A percentile compares a stretch with the other conserved stretches of the same genome.
These are phyloP conservation scores for Huntiella decipiens DNA, from an alignment of 2,329 filamentous ascomycete species.

Conservation along the genomic window DNA sequence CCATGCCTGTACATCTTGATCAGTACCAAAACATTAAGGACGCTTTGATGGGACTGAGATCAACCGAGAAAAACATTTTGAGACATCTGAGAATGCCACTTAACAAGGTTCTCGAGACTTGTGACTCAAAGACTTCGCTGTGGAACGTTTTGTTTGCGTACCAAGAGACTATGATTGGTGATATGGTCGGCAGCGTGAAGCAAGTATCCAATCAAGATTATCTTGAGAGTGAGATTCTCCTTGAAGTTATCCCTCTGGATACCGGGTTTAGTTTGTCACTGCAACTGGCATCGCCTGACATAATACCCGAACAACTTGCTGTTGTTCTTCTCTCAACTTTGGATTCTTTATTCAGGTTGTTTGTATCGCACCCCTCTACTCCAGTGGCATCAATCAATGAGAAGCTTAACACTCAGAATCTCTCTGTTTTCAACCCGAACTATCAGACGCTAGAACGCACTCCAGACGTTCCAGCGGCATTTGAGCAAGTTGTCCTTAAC, in stretches of 20 bases:
- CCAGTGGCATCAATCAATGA: constrained; percentile 3
- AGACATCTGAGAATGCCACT: constrained; percentile 45
- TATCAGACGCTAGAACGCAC: constrained; percentile 18
- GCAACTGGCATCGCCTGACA: constrained; percentile 26
- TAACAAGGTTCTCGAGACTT: constrained; percentile 33
- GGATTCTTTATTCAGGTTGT: constrained; percentile 25
- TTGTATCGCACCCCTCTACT: constrained; percentile 16
- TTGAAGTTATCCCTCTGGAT: constrained; percentile 52
- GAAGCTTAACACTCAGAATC: constrained; percentile 16
- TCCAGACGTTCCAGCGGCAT: constrained; percentile 29
- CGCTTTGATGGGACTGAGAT: constrained; percentile 44
- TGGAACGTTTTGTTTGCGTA: constrained; percentile 73
- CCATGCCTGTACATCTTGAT: constrained; percentile 17
- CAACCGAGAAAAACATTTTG: constrained; percentile 45
- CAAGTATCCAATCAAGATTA: constrained; percentile 47
- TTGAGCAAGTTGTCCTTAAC: constrained; percentile 32
- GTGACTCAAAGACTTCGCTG: constrained; percentile 29
- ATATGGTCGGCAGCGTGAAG: constrained; percentile 21
- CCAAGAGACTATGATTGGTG: constrained; percentile 47
- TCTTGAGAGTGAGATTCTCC: constrained; percentile 54
- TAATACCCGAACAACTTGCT: constrained; percentile 36
- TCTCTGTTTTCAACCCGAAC: constrained; percentile 31
- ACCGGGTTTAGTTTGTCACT: constrained; percentile 21
- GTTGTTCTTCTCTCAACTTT: constrained; percentile 41
- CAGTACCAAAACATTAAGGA: constrained; percentile 35